Evolutionary conservation across 2,329 filamentous ascomycete genomes (phyloP).

Genomic region (Monascus ruber): DNA sequence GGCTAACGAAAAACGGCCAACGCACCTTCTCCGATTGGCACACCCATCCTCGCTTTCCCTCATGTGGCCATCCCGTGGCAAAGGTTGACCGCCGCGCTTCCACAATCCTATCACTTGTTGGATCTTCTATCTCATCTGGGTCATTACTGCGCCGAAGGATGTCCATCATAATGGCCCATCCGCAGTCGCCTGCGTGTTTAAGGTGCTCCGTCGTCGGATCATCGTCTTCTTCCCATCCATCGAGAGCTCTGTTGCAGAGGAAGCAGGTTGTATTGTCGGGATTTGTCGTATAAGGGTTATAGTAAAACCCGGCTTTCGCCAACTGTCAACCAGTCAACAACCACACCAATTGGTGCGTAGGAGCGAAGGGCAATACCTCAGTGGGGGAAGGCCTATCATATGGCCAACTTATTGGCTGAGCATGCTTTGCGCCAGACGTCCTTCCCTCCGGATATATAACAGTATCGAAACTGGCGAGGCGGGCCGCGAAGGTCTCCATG

Average conservation of each 20-base stretch:
- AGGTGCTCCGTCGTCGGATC: constrained; percentile 76
- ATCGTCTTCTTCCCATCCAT: constrained; percentile 85
- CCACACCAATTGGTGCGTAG: constrained; percentile 2
- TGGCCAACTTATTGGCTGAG: constrained; percentile 59
- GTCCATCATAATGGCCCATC: constrained; percentile 70
- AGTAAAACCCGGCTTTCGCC: constrained; percentile 85
- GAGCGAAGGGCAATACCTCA: constrained; percentile 41
- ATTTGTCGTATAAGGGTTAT: constrained; percentile 60
- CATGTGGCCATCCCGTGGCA: constrained; percentile 75
- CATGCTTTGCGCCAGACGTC: constrained; percentile 52
- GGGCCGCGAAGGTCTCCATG: constrained; percentile 58
- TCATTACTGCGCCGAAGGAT: constrained; percentile 36
- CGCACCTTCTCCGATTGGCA: constrained; percentile 76
- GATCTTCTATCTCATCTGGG: constrained; percentile 53
- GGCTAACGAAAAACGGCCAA: not conserved
- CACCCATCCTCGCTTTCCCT: constrained; percentile 75
- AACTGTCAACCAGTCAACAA: constrained; percentile 45
- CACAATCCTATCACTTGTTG: constrained; percentile 57
- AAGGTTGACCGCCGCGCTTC: constrained; percentile 77
- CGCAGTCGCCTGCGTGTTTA: constrained; percentile 69
- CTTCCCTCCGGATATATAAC: constrained; percentile 52
- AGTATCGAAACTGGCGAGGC: constrained; percentile 67
- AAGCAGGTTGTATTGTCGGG: constrained; percentile 88
- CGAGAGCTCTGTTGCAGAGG: constrained; percentile 69
- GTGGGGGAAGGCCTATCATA: constrained; percentile 56